Evolutionary conservation across 371 early-diverging fungal genomes (phyloP), one percentile per base, ranked within the genome.

Genomic region (Haplosporangium sp.): DNA sequence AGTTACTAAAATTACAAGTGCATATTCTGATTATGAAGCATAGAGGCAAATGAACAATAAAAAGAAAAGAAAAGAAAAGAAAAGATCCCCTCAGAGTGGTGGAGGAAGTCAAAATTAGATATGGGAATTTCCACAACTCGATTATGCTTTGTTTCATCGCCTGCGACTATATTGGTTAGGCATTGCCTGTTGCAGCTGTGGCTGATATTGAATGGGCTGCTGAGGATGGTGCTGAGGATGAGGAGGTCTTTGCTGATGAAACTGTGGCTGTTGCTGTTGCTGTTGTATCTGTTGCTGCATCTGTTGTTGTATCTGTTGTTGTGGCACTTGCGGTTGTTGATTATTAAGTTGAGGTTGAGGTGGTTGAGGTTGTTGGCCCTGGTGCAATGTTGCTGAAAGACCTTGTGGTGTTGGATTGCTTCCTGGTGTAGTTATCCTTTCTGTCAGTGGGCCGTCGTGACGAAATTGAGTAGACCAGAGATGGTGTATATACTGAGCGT

Each of bases 401-500:
- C 38, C 38, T 38, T 50, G 38, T 5, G 35, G 6, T 48, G 20
- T n/a, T 45, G 39, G n/a, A 39, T n/a, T 11, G 4, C 27, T 40
- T 10, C 39, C 60, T 61, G 13, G 13, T 44, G n/a, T 34, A 15
- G 61, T 34, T 55, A 19, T 20, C 34, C 35, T 42, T 34, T 39
- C 61, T 45, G 45, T 45, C 15, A 55, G 34, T 11, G 55, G 55
- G 15, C 34, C 35, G 0, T 55, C 55, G 45, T 63, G 63, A 35
- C 63, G 63, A 63, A 45, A n/a, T 39, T 65, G 66, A 8, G 44
- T 39, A 0, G 66, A 42, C 66, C 66, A 65, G 17, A 76, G 74
- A 42, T 72, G 57, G 38, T 82, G 76, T 3, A 76, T 48, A 38
- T 64, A 68, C 19, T 72, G 76, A 7, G 71, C 76, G 42, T 76